Conservation (phyloP, 352 stramenopile genomes). For the Phytophthora pisi region DNA sequence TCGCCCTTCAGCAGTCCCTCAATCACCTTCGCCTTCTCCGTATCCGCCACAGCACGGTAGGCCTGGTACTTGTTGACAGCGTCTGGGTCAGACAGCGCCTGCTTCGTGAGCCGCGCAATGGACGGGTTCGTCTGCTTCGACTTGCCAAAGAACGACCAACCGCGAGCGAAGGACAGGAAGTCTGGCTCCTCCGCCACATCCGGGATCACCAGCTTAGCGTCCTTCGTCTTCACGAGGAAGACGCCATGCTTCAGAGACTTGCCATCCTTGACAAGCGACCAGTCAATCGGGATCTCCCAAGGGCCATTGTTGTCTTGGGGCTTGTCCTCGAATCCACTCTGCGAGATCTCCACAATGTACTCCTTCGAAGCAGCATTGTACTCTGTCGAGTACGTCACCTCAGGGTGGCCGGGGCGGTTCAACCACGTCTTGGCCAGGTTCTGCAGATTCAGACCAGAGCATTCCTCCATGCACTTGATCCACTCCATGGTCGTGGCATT, state of each 20-base stretch:
- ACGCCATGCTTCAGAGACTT: conserved; percentile 65
- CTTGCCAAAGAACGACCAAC: conserved; percentile 85
- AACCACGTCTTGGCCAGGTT: conserved; percentile 77
- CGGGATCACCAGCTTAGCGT: conserved; percentile 56
- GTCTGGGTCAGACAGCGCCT: conserved; percentile 70
- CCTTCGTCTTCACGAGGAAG: conserved; percentile 65
- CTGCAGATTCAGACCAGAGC: conserved; percentile 62
- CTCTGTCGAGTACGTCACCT: conserved; percentile 63
- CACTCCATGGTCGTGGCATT: conserved; percentile 80
- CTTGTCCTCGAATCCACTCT: conserved; percentile 78
- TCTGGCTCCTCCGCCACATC: conserved; percentile 60
- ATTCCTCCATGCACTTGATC: conserved; percentile 82
- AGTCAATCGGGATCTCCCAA: conserved; percentile 82
- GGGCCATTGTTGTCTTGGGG: conserved; percentile 68
- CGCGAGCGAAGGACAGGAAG: conserved; percentile 74
- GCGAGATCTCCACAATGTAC: conserved; percentile 63
- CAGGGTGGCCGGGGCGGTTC: conserved; percentile 71
- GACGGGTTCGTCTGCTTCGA: conserved; percentile 66
- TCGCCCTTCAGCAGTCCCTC: conserved; percentile 60
- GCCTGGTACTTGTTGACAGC: conserved; percentile 82
- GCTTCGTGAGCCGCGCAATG: conserved; percentile 56
- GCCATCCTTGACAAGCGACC: conserved; percentile 71
- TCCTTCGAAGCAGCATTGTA: conserved; percentile 60
- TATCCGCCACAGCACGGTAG: conserved; percentile 70
- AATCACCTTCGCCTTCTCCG: conserved; percentile 73